A percentile compares a stretch with the other conserved stretches of the same genome.
phyloP scores from a whole-genome alignment of 768 basidiomycete species.

The Tylopilus balloui region DNA sequence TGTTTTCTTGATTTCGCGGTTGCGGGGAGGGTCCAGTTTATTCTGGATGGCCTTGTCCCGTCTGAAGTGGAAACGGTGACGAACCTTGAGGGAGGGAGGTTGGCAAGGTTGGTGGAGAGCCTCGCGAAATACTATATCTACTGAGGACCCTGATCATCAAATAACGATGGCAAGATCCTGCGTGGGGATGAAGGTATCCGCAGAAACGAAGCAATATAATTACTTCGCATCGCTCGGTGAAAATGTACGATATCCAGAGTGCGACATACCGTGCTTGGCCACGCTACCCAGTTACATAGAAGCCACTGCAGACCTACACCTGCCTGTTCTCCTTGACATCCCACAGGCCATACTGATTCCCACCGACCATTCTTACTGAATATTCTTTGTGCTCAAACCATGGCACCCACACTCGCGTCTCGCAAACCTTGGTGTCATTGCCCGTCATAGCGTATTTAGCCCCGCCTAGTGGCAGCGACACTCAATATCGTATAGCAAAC shows the following conservation, averaged over 20 bases:
- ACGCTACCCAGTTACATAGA: no score
- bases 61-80: conserved; percentile 8
- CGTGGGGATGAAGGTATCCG: no score
- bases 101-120: conserved; percentile 12
- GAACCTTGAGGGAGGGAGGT: conserved; percentile 9
- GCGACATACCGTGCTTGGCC: background rate
- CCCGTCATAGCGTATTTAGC: conserved; percentile 5
- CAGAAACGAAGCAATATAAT: no score
- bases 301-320: background rate
- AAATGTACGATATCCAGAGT: background rate
- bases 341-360: conserved; percentile 12
- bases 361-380: conserved; percentile 13
- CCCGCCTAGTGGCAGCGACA: conserved; percentile 1
- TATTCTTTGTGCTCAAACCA: conserved; percentile 20
- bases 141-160: no score
- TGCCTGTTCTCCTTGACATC: conserved; percentile 14
- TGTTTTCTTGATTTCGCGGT: conserved; percentile 20
- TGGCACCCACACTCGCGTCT: conserved; percentile 20
- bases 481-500: background rate
- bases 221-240: background rate
- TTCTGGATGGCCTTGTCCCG: conserved; percentile 5
- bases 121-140: conserved; percentile 16
- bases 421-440: conserved; percentile 7
- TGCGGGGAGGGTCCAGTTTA: conserved; percentile 18
- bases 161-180: no score